Conservation (phyloP, 108 stramenopile genomes). For the Cyclotella atomus region DNA sequence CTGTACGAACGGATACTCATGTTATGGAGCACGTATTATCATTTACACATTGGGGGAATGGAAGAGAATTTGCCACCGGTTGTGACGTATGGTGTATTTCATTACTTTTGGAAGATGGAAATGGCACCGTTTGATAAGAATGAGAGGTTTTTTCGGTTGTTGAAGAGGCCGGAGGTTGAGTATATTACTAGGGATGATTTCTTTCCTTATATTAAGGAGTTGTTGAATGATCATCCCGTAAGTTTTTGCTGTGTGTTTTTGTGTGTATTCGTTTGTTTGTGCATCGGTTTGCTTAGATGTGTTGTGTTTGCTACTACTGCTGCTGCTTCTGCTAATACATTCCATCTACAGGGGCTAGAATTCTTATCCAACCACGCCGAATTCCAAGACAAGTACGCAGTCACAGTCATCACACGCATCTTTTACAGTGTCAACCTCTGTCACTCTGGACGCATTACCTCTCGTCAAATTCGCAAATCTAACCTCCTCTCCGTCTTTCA, state of each 20-base stretch:
- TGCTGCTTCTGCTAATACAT: background rate
- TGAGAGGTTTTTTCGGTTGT: constrained; percentile 92
- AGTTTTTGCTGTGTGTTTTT: constrained; percentile 27
- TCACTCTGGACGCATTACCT: constrained; percentile 90
- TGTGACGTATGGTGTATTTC: constrained; percentile 70
- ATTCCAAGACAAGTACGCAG: constrained; percentile 97
- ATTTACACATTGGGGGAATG: background rate
- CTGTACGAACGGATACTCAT: constrained; percentile 80
- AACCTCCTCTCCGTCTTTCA: constrained; percentile 87
- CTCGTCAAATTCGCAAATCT: constrained; percentile 85
- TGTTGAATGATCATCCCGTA: constrained; percentile 92
- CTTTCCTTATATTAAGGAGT: constrained; percentile 90
- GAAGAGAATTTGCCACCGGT: constrained; percentile 21
- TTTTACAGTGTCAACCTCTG: constrained; percentile 92
- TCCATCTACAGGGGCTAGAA: constrained; percentile 60
- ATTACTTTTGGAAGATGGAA: constrained; percentile 86
- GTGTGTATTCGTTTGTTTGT: background rate
- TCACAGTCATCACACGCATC: constrained; percentile 97
- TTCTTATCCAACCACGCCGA: constrained; percentile 94
- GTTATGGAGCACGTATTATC: constrained; percentile 55
- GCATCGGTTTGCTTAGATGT: background rate
- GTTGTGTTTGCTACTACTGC: background rate
- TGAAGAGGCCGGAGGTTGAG: constrained; percentile 79
- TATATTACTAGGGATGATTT: constrained; percentile 93
- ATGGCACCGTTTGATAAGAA: constrained; percentile 92